Evolutionary conservation across 805 yeast genomes (phyloP).

Genomic region (Huiozyma sinensis): DNA sequence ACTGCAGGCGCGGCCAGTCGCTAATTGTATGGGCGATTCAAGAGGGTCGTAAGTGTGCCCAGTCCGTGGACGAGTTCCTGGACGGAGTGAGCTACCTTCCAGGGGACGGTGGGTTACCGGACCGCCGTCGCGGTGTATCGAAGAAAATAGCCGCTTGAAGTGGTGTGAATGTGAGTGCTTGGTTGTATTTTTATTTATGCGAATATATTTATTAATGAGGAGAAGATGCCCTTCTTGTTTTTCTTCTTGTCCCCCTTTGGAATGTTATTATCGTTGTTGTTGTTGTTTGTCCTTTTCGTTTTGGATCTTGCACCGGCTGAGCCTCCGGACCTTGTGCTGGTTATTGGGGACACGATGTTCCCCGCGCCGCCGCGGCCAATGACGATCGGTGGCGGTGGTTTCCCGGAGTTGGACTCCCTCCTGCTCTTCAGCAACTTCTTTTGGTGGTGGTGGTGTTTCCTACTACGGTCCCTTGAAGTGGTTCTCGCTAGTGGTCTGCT

Average conservation of each 20-base stretch:
- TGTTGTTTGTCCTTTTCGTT: conserved; percentile 1
- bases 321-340: background rate
- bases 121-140: conserved; percentile 65
- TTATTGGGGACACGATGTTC: conserved; percentile 23
- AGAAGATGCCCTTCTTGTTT: conserved; percentile 4
- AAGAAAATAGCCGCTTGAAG: conserved; percentile 56
- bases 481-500: background rate
- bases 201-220: conserved; percentile 5
- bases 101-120: conserved; percentile 86
- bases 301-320: background rate
- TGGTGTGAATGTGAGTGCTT: background rate
- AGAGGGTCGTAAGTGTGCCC: conserved; percentile 98
- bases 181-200: background rate
- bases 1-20: conserved; percentile 97
- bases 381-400: conserved; percentile 8
- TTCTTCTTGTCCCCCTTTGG: conserved; percentile 1
- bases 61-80: conserved; percentile 75
- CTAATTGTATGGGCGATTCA: conserved; percentile 99
- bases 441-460: background rate
- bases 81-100: conserved; percentile 69
- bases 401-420: background rate
- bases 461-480: background rate
- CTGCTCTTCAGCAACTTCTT: background rate
- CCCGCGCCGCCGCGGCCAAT: conserved; percentile 31
- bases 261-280: conserved; percentile 1